These are phyloP conservation scores for Pseudozyma pruni DNA, from an alignment of 1,284 basidiomycete genomes.

Conservation along the genomic window DNA sequence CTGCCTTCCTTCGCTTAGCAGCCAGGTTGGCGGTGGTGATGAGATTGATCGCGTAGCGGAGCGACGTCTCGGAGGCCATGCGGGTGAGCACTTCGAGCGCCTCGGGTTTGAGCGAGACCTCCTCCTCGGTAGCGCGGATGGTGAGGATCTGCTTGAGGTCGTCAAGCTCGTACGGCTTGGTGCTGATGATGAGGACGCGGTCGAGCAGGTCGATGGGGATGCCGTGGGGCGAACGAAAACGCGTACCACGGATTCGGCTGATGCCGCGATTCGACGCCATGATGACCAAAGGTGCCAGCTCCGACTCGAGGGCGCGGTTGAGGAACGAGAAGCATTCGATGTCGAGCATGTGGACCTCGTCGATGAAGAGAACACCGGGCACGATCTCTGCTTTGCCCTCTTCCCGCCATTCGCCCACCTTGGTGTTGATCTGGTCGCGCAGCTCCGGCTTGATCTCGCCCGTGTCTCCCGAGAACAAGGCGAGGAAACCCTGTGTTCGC, in stretches of 20 bases:
- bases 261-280: slow-evolving; percentile 98
- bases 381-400: slow-evolving; percentile 99
- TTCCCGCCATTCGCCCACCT: slow-evolving; percentile 97
- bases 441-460: slow-evolving; percentile 99
- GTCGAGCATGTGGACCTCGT: slow-evolving; percentile 93
- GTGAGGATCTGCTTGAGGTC: slow-evolving; percentile 92
- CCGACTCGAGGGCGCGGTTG: slow-evolving; percentile 93
- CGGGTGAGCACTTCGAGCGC: slow-evolving; percentile 82
- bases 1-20: slow-evolving; percentile 81
- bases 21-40: slow-evolving; percentile 89
- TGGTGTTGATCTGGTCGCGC: slow-evolving; percentile 94
- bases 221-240: slow-evolving; percentile 91
- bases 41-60: slow-evolving; percentile 87
- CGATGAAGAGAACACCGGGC: slow-evolving; percentile 78
- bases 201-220: slow-evolving; percentile 94
- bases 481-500: slow-evolving; percentile 85
- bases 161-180: slow-evolving; percentile 83
- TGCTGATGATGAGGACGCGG: slow-evolving; percentile 93
- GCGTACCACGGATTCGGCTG: slow-evolving; percentile 92
- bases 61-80: slow-evolving; percentile 81
- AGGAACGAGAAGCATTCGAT: slow-evolving; percentile 99
- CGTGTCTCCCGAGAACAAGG: slow-evolving; percentile 80
- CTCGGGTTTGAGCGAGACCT: slow-evolving; percentile 82
- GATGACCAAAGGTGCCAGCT: slow-evolving; percentile 92
- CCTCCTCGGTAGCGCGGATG: slow-evolving; percentile 95